Conservation (phyloP, 768 basidiomycete species). For the Xerocomellus chrysenteron region DNA sequence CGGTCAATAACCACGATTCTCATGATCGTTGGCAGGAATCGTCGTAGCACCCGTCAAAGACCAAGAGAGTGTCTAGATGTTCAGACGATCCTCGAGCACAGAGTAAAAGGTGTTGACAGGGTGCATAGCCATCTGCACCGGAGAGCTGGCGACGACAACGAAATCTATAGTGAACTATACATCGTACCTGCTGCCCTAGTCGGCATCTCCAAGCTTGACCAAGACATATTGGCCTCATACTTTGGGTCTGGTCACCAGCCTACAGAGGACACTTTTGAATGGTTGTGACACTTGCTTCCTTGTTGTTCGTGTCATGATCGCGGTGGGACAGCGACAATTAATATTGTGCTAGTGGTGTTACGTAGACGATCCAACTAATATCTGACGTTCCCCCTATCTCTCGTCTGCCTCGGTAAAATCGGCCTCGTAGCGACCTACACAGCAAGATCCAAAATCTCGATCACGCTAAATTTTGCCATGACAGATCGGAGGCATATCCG, state of each 20-base stretch:
- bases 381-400: too few relatives aligned
- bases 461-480: background rate
- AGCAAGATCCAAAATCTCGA: slow-evolving; percentile 19
- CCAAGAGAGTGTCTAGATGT: slow-evolving; percentile 77
- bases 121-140: slow-evolving; percentile 72
- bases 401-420: too few relatives aligned
- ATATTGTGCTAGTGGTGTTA: background rate
- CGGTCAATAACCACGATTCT: slow-evolving; percentile 83
- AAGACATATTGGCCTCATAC: slow-evolving; percentile 31
- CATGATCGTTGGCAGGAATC: slow-evolving; percentile 66
- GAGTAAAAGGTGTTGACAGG: slow-evolving; percentile 83
- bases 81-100: slow-evolving; percentile 62
- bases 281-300: background rate
- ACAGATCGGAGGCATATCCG: slow-evolving; percentile 9
- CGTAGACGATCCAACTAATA: background rate
- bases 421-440: background rate
- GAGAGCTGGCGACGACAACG: background rate
- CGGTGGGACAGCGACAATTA: background rate
- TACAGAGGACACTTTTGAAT: background rate
- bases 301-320: slow-evolving; percentile 1
- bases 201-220: slow-evolving; percentile 56
- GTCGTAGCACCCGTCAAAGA: slow-evolving; percentile 63
- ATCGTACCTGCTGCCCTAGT: slow-evolving; percentile 67
- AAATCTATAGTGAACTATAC: background rate
- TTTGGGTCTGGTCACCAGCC: too few relatives aligned